Percentiles rank a stretch among this genome's conserved stretches.
Evolutionary conservation across 257 asterid species (phyloP).

Genomic region (Marsdenia floribunda): DNA sequence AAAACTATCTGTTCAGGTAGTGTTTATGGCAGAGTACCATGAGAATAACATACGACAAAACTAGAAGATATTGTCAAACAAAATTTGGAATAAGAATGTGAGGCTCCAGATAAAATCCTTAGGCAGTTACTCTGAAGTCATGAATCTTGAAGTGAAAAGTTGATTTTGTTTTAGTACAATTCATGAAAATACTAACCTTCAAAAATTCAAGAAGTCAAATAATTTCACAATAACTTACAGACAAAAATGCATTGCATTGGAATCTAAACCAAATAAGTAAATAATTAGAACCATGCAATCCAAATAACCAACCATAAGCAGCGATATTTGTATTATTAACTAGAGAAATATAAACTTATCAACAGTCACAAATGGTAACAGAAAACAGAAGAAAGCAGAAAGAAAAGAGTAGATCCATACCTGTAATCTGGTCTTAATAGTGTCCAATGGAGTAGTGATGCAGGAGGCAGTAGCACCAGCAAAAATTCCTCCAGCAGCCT

Average conservation of each 20-base stretch:
- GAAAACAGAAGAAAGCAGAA: conserved; percentile 3
- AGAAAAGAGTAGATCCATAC: conserved; percentile 21
- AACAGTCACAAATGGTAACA: background rate
- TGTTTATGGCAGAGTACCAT: background rate
- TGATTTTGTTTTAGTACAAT: background rate
- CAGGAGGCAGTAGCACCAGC: conserved; percentile 95
- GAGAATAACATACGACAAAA: background rate
- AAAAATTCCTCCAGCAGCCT: conserved; percentile 89
- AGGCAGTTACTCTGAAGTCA: background rate
- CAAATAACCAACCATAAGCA: background rate
- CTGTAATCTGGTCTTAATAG: conserved; percentile 94
- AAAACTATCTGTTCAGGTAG: background rate
- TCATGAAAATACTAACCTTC: background rate
- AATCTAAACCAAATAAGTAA: background rate
- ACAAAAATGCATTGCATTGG: background rate
- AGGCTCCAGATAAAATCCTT: background rate
- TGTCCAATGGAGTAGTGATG: conserved; percentile 88
- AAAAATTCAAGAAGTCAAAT: background rate
- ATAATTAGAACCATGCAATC: background rate
- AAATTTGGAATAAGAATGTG: background rate
- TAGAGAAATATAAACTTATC: background rate
- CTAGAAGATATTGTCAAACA: background rate
- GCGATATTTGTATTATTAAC: background rate
- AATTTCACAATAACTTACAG: background rate
- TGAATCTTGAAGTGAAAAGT: background rate